phyloP scores from a whole-genome alignment of 164 flowering plant genomes.

The Macadamia integrifolia region DNA sequence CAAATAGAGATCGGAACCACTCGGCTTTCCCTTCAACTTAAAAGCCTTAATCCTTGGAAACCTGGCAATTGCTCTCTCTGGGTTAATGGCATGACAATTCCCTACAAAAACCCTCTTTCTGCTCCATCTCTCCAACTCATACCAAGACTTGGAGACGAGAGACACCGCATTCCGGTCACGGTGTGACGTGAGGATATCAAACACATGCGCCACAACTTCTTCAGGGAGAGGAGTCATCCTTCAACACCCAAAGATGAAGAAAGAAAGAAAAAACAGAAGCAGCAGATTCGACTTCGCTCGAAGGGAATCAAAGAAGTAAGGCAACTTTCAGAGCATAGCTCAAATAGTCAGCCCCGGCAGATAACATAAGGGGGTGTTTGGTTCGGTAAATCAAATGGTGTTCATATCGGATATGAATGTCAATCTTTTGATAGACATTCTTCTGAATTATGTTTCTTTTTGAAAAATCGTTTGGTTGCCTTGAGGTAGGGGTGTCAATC shows the following conservation, averaged over 20 bases:
- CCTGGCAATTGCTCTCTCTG: slow-evolving; percentile 58
- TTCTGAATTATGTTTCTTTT: too few relatives aligned
- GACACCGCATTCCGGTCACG: slow-evolving; percentile 75
- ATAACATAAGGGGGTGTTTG: background rate
- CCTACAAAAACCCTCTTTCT: slow-evolving; percentile 71
- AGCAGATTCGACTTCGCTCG: background rate
- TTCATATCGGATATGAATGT: too few relatives aligned
- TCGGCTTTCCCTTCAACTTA: slow-evolving; percentile 86
- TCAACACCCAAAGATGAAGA: background rate
- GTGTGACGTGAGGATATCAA: slow-evolving; percentile 51
- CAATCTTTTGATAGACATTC: too few relatives aligned
- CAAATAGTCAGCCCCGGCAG: background rate
- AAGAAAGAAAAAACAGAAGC: background rate
- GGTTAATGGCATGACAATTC: slow-evolving; percentile 73
- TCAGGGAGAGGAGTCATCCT: slow-evolving; percentile 76
- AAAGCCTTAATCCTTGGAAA: slow-evolving; percentile 61
- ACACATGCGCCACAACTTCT: slow-evolving; percentile 75
- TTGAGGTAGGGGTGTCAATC: too few relatives aligned
- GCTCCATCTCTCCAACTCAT: slow-evolving; percentile 56
- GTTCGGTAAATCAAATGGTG: too few relatives aligned
- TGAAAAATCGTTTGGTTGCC: too few relatives aligned
- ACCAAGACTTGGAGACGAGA: slow-evolving; percentile 80
- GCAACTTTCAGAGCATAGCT: too few relatives aligned
- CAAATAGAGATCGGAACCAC: slow-evolving; percentile 85
- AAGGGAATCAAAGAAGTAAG: background rate